Evolutionary conservation across 352 stramenopile genomes (phyloP).

Genomic region (Pythium scleroteichum): DNA sequence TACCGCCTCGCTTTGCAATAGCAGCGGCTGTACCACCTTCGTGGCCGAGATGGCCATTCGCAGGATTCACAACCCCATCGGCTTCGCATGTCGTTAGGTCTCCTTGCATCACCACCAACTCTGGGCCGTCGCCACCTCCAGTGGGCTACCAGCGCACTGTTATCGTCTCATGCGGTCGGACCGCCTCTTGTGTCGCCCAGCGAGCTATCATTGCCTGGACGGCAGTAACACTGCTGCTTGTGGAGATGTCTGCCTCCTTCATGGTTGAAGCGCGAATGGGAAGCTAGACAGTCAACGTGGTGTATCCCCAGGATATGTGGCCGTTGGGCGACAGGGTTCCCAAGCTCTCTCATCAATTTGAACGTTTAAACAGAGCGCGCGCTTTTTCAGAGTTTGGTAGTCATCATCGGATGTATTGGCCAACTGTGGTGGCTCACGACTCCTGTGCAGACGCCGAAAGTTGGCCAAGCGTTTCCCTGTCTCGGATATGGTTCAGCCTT

Average conservation of each 20-base stretch:
- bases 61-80: constrained; percentile 50
- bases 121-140: not conserved
- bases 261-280: not conserved
- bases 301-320: not conserved
- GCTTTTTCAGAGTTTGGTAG: no score
- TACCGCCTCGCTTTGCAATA: constrained; percentile 32
- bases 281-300: not conserved
- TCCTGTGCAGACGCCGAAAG: no score
- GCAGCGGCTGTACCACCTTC: constrained; percentile 38
- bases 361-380: no score
- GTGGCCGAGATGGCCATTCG: constrained; percentile 37
- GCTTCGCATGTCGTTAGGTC: constrained; percentile 38
- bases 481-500: no score
- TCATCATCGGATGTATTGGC: no score
- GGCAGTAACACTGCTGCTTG: not conserved
- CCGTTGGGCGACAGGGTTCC: no score
- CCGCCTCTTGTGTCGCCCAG: not conserved
- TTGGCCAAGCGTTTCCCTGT: no score
- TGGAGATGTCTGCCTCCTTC: not conserved
- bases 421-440: no score
- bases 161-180: not conserved
- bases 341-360: no score
- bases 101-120: constrained; percentile 37
- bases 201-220: not conserved
- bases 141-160: not conserved